phyloP scores from a whole-genome alignment of 352 stramenopile species.

The Phytophthora colocasiae region DNA sequence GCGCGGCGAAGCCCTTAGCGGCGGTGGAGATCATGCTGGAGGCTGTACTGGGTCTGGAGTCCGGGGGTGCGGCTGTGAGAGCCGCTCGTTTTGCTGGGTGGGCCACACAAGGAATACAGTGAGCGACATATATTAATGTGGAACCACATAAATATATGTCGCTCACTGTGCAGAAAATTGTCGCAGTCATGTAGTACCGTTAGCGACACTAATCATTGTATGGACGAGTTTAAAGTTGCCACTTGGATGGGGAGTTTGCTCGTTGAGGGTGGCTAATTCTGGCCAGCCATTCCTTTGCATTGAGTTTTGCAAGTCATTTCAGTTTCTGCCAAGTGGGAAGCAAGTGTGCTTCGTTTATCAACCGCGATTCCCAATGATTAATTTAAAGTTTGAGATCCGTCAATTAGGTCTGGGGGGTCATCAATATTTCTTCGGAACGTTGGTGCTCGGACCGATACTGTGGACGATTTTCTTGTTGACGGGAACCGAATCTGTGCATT shows the following conservation, averaged over 20 bases:
- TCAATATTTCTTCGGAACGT: constrained; percentile 20
- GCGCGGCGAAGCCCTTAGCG: constrained; percentile 58
- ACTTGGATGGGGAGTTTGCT: too few species aligned
- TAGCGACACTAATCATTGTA: too few species aligned
- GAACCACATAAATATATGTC: too few species aligned
- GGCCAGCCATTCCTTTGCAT: too few species aligned
- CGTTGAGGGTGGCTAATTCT: too few species aligned
- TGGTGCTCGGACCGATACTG: constrained; percentile 56
- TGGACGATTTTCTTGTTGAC: constrained; percentile 80
- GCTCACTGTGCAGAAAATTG: too few species aligned
- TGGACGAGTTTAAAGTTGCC: too few species aligned
- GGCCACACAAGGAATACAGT: neutral
- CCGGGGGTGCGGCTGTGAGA: neutral
- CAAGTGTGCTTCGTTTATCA: neutral
- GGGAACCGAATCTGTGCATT: constrained; percentile 34
- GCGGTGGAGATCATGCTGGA: constrained; percentile 66
- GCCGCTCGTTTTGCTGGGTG: constrained; percentile 18
- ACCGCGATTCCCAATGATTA: constrained; percentile 70
- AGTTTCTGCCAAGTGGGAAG: neutral
- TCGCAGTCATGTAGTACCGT: too few species aligned
- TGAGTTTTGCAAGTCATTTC: too few species aligned
- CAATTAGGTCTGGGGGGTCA: constrained; percentile 54
- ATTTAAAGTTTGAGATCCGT: constrained; percentile 88
- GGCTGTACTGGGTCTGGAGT: neutral
- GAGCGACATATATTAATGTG: too few species aligned